Percentiles rank a stretch among this genome's conserved stretches.
phyloP scores from a whole-genome alignment of 805 yeast species.

The Maudiozyma turicensis region DNA sequence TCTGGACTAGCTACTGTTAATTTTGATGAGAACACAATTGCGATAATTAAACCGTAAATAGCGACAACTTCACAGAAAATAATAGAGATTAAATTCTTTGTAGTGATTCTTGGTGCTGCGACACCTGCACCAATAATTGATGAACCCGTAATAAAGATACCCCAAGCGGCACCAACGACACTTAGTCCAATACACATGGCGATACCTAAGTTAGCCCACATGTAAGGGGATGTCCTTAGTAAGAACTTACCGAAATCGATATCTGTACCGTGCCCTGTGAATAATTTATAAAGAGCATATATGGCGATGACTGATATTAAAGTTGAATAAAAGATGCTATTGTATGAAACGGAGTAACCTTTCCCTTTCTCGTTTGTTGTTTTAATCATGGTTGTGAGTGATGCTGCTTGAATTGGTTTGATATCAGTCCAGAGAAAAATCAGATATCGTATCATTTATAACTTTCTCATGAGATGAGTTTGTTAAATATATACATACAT shows the following conservation, averaged over 20 bases:
- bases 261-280: constrained; percentile 86
- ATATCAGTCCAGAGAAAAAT: no score
- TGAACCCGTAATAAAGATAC: constrained; percentile 91
- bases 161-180: constrained; percentile 99
- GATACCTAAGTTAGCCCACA: constrained; percentile 94
- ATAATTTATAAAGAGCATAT: constrained; percentile 36
- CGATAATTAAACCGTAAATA: constrained; percentile 93
- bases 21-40: constrained; percentile 92
- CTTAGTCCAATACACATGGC: constrained; percentile 85
- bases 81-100: constrained; percentile 90
- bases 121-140: constrained; percentile 97
- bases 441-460: no score
- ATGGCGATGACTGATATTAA: constrained; percentile 15
- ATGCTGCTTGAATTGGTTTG: no score
- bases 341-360: constrained; percentile 10
- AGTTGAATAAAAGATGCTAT: constrained; percentile 14
- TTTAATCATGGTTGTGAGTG: not conserved
- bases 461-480: no score
- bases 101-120: constrained; percentile 92
- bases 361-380: constrained; percentile 2
- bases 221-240: constrained; percentile 79
- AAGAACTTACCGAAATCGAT: constrained; percentile 89
- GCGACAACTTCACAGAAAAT: constrained; percentile 99
- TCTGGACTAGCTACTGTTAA: constrained; percentile 56
- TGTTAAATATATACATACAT: no score